Base-by-base conservation (phyloP, 805 yeast species). In the Metschnikowia baotianmanensis region DNA sequence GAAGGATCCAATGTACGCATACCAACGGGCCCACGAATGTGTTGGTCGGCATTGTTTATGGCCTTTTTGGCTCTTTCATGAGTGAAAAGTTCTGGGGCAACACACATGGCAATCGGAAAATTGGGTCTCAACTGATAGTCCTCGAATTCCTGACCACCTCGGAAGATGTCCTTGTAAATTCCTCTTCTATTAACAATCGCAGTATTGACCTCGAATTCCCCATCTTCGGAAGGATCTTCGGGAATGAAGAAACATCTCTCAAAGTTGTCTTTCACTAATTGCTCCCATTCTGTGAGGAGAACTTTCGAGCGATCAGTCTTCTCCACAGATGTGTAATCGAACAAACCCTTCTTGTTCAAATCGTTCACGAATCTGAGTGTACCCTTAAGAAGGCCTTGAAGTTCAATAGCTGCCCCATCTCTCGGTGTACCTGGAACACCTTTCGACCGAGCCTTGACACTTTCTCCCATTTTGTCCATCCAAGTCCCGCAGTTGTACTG, bases 401-500 rank as follows among this genome's bases (percentile, higher is more conserved):
- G 84, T 62, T 91, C 99, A 41, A 91, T 73, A 2, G 95, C 96
- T 1, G 97, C 96, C 26, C 99, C 99, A 63, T 90, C 96, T 58
- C 99, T 77, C 18, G 99, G 98, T 0, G 98, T 91, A 2, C 98
- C 99, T 1, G 99, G 99, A 25, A 78, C 70, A n/a, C 99, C 99
- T 52, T 83, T 85, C 44, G 80, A 82, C 1, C 84, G 83, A 0
- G 98, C 96, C 41, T 65, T 72, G 25, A 63, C 80, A 56, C 96
- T 86, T 66, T 93, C 98, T 19, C 99, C 99, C 98, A 91, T 91
- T 66, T 91, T 91, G 65, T 91, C 99, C 96, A 90, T 91, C 99
- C 99, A 91, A 0, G 99, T 93, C 17, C 99, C 99, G 68, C 99
- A 91, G 59, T 91, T 91, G 60, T 66, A 78, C 61, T 86, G 96